phyloP scores from a whole-genome alignment of 129 eudicot genomes.

The Sambucus nigra region DNA sequence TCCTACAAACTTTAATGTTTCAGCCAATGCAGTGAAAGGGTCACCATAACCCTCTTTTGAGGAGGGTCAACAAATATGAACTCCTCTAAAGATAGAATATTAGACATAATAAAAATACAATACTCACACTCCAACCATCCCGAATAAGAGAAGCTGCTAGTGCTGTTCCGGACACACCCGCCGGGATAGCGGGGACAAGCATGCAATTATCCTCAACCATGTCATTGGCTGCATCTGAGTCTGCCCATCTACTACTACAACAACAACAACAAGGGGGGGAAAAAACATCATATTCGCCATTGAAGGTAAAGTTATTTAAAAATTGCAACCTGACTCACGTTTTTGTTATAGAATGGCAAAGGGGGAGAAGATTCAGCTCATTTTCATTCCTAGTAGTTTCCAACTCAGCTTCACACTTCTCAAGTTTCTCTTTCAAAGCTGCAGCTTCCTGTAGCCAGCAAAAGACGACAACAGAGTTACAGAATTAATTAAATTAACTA shows the following conservation, averaged over 20 bases:
- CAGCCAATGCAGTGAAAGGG: too few relatives aligned
- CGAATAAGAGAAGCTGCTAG: slow-evolving; percentile 93
- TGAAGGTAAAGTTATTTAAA: too few relatives aligned
- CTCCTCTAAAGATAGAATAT: neutral
- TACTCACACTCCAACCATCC: slow-evolving; percentile 91
- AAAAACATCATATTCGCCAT: neutral
- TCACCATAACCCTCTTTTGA: too few relatives aligned
- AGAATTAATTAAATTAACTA: too few relatives aligned
- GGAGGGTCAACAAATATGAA: neutral
- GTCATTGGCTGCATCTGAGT: slow-evolving; percentile 15
- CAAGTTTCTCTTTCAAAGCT: slow-evolving; percentile 55
- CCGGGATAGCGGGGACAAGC: slow-evolving; percentile 65
- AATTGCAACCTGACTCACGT: slow-evolving; percentile 15
- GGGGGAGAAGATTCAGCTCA: slow-evolving; percentile 46
- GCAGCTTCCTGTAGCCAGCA: slow-evolving; percentile 25
- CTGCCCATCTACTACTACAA: slow-evolving; percentile 23
- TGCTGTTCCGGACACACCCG: slow-evolving; percentile 92
- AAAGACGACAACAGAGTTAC: too few relatives aligned
- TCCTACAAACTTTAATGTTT: too few relatives aligned
- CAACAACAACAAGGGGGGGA: neutral
- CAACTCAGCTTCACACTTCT: slow-evolving; percentile 48
- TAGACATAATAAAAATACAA: neutral
- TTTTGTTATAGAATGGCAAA: slow-evolving; percentile 40
- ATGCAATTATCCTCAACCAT: slow-evolving; percentile 28
- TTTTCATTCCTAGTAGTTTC: slow-evolving; percentile 44